These are phyloP conservation scores for Mycena albidolilacea DNA, from an alignment of 768 basidiomycete genomes.

Conservation along the genomic window DNA sequence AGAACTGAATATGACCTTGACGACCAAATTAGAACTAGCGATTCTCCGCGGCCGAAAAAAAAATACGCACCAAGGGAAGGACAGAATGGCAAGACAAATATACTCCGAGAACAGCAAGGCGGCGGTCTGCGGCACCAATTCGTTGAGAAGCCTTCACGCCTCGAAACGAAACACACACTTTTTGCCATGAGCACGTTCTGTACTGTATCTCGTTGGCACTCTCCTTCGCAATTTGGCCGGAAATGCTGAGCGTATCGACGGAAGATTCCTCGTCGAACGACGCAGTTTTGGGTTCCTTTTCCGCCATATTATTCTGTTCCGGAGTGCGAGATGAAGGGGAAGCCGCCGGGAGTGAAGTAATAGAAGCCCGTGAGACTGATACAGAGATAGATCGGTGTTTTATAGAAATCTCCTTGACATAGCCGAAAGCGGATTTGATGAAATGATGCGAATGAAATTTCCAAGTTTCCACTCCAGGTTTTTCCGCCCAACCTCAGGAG, in stretches of 20 bases:
- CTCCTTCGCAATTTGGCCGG: slow-evolving; percentile 45
- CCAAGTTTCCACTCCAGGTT: too few relatives aligned
- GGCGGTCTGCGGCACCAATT: slow-evolving; percentile 45
- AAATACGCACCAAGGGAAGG: slow-evolving; percentile 44
- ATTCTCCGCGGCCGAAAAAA: not conserved
- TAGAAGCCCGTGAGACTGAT: too few relatives aligned
- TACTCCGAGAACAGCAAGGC: slow-evolving; percentile 53
- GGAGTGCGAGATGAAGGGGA: not conserved
- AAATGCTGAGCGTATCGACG: slow-evolving; percentile 32
- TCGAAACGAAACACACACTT: slow-evolving; percentile 48
- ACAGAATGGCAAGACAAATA: slow-evolving; percentile 52
- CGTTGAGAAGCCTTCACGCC: not conserved
- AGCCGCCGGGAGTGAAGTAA: not conserved
- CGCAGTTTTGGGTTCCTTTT: slow-evolving; percentile 18
- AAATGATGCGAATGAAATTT: too few relatives aligned
- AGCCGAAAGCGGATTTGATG: too few relatives aligned
- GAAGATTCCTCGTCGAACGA: slow-evolving; percentile 30
- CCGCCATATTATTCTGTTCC: slow-evolving; percentile 6
- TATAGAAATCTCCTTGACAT: too few relatives aligned
- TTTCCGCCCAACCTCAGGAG: too few relatives aligned
- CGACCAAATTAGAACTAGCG: not conserved
- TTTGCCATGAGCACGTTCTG: slow-evolving; percentile 64
- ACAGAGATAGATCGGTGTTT: too few relatives aligned
- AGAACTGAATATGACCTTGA: slow-evolving; percentile 52
- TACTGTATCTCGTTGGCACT: slow-evolving; percentile 53